Evolutionary conservation across 768 basidiomycete genomes (phyloP), one percentile per base, ranked within the genome.

Genomic region (Tulasnella sp.): DNA sequence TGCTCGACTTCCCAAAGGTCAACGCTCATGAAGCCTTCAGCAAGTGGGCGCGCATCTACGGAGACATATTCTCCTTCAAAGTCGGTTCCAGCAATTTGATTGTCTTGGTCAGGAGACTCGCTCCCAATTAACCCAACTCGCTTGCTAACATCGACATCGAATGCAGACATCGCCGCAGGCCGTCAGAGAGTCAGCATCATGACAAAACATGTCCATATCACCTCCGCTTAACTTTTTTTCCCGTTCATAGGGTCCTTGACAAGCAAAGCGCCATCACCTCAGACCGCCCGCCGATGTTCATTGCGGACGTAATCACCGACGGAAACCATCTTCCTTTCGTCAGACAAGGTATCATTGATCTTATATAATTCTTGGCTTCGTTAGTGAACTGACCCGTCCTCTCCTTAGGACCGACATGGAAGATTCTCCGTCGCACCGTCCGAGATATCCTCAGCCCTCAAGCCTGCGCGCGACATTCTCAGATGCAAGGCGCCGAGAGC

Each of bases 401-500:
- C 32, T 3, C 12, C 26, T 22, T 35, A 59, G 64, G 64, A 6
- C 39, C 39, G 16, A 40, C 40, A 5, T 77, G 75, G 71, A 63
- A 73, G 1, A 66, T 67, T 11, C 74, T 75, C 19, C 68, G 75
- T 14, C 76, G 75, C 26, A 42, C 67, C 7, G 41, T 42, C 52
- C 73, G 63, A 32, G 62, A 72, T 35, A 63, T 76, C 22, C 44
- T 78, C 4, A 79, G 72, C 17, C 74, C 67, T 4, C 66, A 77
- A 40, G 75, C 78, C 3, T 67, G 72, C 36, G 71, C 67, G 5
- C 70, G 70, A 6, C 77, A 76, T 66, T 69, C 76, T 12, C 77
- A 75, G 7, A 77, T 79, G 29, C 79, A 80, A 62, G 71, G 63
- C 5, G 79, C 78, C 1, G 80, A 80, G 66, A 73, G 78, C 4